phyloP scores from a whole-genome alignment of 768 basidiomycete species.

The Nidularia pulvinata region DNA sequence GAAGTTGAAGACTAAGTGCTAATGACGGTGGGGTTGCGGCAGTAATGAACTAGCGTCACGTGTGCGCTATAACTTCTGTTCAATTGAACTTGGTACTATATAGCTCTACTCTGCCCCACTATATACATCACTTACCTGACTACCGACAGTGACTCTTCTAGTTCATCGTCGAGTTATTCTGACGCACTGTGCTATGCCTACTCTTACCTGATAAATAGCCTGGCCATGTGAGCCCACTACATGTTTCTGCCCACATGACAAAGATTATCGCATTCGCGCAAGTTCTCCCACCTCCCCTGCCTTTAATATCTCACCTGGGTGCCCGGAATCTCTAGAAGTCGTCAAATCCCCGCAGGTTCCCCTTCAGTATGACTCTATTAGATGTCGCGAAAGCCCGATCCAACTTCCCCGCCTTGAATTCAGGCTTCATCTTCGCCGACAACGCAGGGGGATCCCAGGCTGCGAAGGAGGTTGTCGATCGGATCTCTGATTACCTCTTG shows the following conservation, averaged over 20 bases:
- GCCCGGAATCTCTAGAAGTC: too few species aligned
- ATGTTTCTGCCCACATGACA: too few species aligned
- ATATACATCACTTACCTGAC: too few species aligned
- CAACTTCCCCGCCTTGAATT: constrained; percentile 60
- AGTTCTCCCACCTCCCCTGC: neutral
- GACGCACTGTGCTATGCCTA: neutral
- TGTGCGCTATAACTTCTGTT: neutral
- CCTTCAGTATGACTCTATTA: constrained; percentile 20
- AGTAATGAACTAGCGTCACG: neutral
- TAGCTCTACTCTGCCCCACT: too few species aligned
- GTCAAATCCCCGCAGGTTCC: too few species aligned
- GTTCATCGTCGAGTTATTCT: too few species aligned
- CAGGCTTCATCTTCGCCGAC: constrained; percentile 69
- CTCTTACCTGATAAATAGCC: neutral
- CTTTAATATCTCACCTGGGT: neutral
- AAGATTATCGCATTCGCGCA: neutral
- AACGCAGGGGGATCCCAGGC: constrained; percentile 79
- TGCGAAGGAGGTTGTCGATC: constrained; percentile 50
- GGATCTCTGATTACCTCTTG: constrained; percentile 65
- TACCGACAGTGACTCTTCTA: too few species aligned
- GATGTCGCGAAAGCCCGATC: constrained; percentile 53
- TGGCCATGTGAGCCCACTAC: neutral
- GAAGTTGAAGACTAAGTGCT: neutral
- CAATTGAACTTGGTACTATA: too few species aligned
- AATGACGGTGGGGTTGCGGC: neutral